Conservation (phyloP, 1,284 basidiomycete genomes). For the Naganishia cerealis region DNA sequence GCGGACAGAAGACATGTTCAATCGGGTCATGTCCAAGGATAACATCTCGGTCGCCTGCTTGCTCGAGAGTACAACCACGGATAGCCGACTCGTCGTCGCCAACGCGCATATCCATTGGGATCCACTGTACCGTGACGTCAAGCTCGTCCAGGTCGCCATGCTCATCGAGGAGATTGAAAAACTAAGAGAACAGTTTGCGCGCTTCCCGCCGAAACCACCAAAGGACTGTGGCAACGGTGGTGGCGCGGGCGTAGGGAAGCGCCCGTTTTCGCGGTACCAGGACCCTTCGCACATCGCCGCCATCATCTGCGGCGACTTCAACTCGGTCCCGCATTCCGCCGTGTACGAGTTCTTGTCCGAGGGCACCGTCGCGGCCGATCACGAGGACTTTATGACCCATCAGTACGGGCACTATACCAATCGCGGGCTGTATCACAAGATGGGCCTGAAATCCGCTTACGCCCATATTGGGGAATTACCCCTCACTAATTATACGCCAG, state of each 20-base stretch:
- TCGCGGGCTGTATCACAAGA: conserved; percentile 78
- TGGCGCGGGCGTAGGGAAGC: conserved; percentile 37
- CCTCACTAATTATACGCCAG: conserved; percentile 88
- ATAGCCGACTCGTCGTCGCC: conserved; percentile 81
- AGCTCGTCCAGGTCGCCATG: conserved; percentile 91
- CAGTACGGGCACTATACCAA: conserved; percentile 88
- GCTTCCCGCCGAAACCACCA: conserved; percentile 67
- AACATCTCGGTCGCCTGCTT: conserved; percentile 86
- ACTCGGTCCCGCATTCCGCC: conserved; percentile 81
- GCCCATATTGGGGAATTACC: conserved; percentile 66
- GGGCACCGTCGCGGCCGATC: conserved; percentile 70
- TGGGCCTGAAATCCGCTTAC: conserved; percentile 84
- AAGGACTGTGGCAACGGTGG: conserved; percentile 21
- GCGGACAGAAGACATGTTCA: conserved; percentile 99
- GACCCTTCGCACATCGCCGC: conserved; percentile 86
- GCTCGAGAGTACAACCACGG: conserved; percentile 82
- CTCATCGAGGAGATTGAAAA: conserved; percentile 91
- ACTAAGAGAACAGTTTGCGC: conserved; percentile 79
- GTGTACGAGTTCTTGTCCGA: conserved; percentile 87
- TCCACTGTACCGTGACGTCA: conserved; percentile 89
- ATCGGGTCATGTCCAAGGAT: conserved; percentile 93
- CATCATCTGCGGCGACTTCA: conserved; percentile 92
- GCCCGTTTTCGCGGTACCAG: conserved; percentile 66
- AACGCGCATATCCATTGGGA: conserved; percentile 96
- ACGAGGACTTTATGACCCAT: conserved; percentile 90